Conservation (phyloP, 331 rosid species). For the Pyrus hybrid region DNA sequence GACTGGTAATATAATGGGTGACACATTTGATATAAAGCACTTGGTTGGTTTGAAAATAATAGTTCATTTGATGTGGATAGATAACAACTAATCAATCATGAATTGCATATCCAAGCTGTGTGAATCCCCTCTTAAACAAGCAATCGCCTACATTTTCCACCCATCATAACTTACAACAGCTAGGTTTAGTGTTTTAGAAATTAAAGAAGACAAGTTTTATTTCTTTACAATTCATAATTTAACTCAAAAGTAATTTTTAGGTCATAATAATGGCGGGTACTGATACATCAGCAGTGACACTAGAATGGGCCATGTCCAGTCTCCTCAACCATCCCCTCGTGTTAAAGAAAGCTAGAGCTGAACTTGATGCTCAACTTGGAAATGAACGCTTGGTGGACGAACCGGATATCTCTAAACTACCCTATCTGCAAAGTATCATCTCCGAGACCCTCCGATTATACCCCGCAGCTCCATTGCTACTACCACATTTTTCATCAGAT, state of each 20-base stretch:
- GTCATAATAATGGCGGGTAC: slow-evolving; percentile 31
- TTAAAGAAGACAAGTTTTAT: too few relatives aligned
- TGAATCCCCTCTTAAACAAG: too few relatives aligned
- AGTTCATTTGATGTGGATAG: too few relatives aligned
- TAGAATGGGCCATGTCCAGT: slow-evolving; percentile 49
- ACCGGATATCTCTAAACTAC: slow-evolving; percentile 22
- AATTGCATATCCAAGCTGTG: too few relatives aligned
- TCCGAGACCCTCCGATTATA: slow-evolving; percentile 37
- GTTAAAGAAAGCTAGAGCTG: slow-evolving; percentile 31
- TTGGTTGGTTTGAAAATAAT: too few relatives aligned
- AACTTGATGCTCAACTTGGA: slow-evolving; percentile 34
- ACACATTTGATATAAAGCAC: too few relatives aligned
- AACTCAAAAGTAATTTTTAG: neutral
- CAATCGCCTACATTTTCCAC: too few relatives aligned
- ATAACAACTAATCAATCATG: too few relatives aligned
- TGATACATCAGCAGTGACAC: slow-evolving; percentile 32
- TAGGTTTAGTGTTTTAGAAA: too few relatives aligned
- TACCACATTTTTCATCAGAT: slow-evolving; percentile 35
- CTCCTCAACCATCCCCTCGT: slow-evolving; percentile 40
- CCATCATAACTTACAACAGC: too few relatives aligned
- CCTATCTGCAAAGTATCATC: slow-evolving; percentile 31
- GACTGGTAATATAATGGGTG: too few relatives aligned
- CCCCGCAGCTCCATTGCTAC: slow-evolving; percentile 25
- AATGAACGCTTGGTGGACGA: slow-evolving; percentile 31
- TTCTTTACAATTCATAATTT: neutral